Evolutionary conservation across 805 yeast genomes (phyloP).

Genomic region (Peterozyma xylosa): DNA sequence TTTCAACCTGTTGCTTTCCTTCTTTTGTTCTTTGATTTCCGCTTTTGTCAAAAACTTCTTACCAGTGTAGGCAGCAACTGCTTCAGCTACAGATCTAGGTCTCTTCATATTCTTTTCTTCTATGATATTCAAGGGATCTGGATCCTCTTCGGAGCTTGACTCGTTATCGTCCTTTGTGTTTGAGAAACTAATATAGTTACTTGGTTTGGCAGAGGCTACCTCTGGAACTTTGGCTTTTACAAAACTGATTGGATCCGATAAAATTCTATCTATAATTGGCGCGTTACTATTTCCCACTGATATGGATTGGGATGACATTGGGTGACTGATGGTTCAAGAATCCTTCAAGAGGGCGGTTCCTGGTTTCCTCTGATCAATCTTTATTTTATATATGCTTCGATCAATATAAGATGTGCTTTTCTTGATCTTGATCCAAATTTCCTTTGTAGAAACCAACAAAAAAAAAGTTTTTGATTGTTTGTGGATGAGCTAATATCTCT

Average conservation of each 20-base stretch:
- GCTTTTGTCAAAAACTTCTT: conserved; percentile 43
- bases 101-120: conserved; percentile 3
- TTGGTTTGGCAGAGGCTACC: conserved; percentile 34
- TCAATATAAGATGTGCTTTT: too few relatives aligned
- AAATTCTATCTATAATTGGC: conserved; percentile 57
- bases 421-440: too few relatives aligned
- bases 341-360: too few relatives aligned
- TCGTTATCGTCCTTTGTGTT: conserved; percentile 8
- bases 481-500: too few relatives aligned
- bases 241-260: conserved; percentile 56
- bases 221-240: conserved; percentile 54
- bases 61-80: conserved; percentile 51
- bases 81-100: conserved; percentile 49
- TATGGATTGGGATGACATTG: too few relatives aligned
- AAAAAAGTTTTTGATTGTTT: too few relatives aligned
- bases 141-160: conserved; percentile 6
- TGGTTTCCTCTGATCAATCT: too few relatives aligned
- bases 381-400: too few relatives aligned
- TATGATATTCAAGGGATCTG: neutral
- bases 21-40: conserved; percentile 26
- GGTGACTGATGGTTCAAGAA: too few relatives aligned
- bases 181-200: conserved; percentile 37
- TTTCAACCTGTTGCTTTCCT: conserved; percentile 15
- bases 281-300: conserved; percentile 19
- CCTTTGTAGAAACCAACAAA: too few relatives aligned